phyloP scores from a whole-genome alignment of 2,329 filamentous ascomycete species.

The Claviceps maximensis region DNA sequence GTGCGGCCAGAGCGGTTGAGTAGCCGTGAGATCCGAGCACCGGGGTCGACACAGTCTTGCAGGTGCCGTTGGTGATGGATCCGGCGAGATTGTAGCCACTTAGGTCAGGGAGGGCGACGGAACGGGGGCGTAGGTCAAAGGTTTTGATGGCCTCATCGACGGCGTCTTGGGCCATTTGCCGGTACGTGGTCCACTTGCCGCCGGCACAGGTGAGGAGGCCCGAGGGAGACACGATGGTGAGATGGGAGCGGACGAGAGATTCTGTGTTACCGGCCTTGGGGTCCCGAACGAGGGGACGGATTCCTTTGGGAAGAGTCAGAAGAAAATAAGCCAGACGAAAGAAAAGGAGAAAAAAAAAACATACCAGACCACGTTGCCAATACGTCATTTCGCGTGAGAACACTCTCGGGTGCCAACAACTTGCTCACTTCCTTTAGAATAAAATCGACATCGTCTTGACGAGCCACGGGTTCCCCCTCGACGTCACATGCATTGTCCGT shows the following conservation, averaged over 20 bases:
- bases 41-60: conserved; percentile 61
- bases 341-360: conserved; percentile 6
- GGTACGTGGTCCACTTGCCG: conserved; percentile 82
- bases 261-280: conserved; percentile 72
- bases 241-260: conserved; percentile 69
- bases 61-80: conserved; percentile 49
- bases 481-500: conserved; percentile 64
- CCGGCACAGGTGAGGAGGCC: conserved; percentile 70
- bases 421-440: conserved; percentile 67
- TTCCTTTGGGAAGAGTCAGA: no score
- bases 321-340: no score
- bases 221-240: conserved; percentile 61
- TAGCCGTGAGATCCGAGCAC: conserved; percentile 68
- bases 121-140: conserved; percentile 44
- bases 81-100: conserved; percentile 43
- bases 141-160: conserved; percentile 63
- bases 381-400: conserved; percentile 60
- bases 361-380: conserved; percentile 69
- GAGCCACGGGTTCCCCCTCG: conserved; percentile 55
- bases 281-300: conserved; percentile 68
- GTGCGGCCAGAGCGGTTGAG: conserved; percentile 20
- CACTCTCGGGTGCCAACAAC: conserved; percentile 64
- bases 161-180: conserved; percentile 77
- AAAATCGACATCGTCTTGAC: conserved; percentile 68
- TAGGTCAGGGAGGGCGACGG: conserved; percentile 46